These are phyloP conservation scores for Vanderwaltozyma verrucispora DNA, from an alignment of 805 yeast species.

Conservation along the genomic window DNA sequence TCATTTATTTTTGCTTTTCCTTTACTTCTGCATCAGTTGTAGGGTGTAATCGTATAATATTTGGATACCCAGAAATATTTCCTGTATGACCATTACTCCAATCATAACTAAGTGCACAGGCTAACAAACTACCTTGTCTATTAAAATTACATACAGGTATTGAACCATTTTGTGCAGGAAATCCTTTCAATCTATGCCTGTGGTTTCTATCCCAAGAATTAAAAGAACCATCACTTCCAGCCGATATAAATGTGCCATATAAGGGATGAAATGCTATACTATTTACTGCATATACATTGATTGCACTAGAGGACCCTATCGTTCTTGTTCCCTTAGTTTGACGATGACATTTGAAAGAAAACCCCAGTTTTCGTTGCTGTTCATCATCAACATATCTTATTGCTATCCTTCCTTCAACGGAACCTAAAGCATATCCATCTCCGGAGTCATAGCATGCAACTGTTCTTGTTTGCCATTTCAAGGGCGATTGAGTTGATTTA, in stretches of 20 bases:
- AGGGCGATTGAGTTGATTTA: conserved; percentile 61
- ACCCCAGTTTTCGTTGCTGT: conserved; percentile 61
- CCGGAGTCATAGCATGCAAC: conserved; percentile 81
- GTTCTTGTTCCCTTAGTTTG: conserved; percentile 39
- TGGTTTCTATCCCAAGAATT: conserved; percentile 96
- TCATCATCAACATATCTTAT: conserved; percentile 82
- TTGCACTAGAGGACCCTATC: conserved; percentile 41
- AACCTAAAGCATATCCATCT: conserved; percentile 85
- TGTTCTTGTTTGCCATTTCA: conserved; percentile 81
- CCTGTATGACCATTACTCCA: conserved; percentile 88
- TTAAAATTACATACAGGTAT: conserved; percentile 75
- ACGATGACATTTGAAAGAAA: conserved; percentile 92
- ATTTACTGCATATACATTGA: conserved; percentile 69
- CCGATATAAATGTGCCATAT: conserved; percentile 85
- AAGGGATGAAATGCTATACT: conserved; percentile 78
- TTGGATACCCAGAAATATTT: conserved; percentile 67
- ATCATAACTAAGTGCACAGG: conserved; percentile 88
- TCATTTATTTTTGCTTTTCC: conserved; percentile 8
- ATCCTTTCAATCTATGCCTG: conserved; percentile 73
- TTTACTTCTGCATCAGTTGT: conserved; percentile 81
- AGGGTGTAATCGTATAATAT: conserved; percentile 70
- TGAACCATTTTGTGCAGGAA: conserved; percentile 55
- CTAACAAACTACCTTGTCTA: conserved; percentile 71
- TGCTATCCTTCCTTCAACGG: conserved; percentile 93
- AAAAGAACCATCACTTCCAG: conserved; percentile 93